Evolutionary conservation across 2,329 filamentous ascomycete species (phyloP).

Genomic region (Trichoderma oligosporum): DNA sequence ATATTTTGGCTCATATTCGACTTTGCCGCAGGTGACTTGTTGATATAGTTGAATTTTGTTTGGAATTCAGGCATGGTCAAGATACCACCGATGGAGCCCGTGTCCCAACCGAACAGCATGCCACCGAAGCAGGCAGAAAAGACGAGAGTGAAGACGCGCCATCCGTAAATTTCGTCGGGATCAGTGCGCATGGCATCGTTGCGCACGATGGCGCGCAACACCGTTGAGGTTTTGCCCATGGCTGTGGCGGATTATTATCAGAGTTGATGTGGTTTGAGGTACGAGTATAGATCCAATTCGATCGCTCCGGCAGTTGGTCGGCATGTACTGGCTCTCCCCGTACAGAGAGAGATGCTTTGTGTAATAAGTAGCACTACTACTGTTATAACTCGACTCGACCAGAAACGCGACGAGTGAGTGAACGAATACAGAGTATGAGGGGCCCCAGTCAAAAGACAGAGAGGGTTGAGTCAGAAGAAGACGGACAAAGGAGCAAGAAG

Average conservation of each 20-base stretch:
- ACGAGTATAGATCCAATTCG: neutral
- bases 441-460: neutral
- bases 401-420: neutral
- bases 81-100: slow-evolving; percentile 65
- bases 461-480: neutral
- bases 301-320: neutral
- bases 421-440: neutral
- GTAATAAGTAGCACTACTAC: too few species aligned
- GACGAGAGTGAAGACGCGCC: slow-evolving; percentile 62
- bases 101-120: slow-evolving; percentile 50
- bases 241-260: neutral
- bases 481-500: neutral
- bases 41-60: slow-evolving; percentile 37
- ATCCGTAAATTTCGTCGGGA: slow-evolving; percentile 65
- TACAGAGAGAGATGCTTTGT: neutral
- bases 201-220: slow-evolving; percentile 56
- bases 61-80: slow-evolving; percentile 58
- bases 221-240: slow-evolving; percentile 40
- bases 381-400: too few species aligned
- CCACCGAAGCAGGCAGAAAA: slow-evolving; percentile 66
- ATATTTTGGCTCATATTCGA: slow-evolving; percentile 61
- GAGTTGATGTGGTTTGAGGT: neutral
- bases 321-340: neutral
- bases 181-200: slow-evolving; percentile 70
- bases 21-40: slow-evolving; percentile 28